Evolutionary conservation across 2,329 filamentous ascomycete genomes (phyloP).

Genomic region (Colletotrichum chlorophyti): DNA sequence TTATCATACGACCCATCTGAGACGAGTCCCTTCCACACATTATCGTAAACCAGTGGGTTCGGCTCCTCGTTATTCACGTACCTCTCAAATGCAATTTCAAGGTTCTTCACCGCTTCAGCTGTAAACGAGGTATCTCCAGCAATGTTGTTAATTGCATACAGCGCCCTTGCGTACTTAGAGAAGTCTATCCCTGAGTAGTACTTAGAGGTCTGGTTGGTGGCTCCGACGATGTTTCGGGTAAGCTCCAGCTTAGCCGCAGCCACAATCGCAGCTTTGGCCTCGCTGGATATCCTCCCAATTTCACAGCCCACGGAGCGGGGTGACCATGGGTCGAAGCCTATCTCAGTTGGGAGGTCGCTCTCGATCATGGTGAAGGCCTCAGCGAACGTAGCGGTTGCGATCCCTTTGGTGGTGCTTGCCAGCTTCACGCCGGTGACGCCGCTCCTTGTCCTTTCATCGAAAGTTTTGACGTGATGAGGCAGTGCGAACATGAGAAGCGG

Average conservation of each 20-base stretch:
- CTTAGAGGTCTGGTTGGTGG: constrained; percentile 76
- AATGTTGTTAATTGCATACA: constrained; percentile 64
- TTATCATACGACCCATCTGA: constrained; percentile 71
- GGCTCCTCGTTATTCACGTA: constrained; percentile 68
- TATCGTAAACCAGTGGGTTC: constrained; percentile 62
- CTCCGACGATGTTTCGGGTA: constrained; percentile 67
- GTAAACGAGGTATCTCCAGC: constrained; percentile 60
- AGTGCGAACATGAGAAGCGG: constrained; percentile 80
- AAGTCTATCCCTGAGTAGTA: constrained; percentile 82
- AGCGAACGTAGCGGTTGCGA: constrained; percentile 71
- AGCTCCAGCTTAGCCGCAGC: constrained; percentile 69
- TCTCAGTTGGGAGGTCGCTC: constrained; percentile 65
- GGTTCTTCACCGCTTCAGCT: constrained; percentile 55
- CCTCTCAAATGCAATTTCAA: constrained; percentile 65
- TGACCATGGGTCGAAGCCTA: constrained; percentile 60
- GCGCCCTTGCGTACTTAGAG: constrained; percentile 71
- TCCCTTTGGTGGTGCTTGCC: constrained; percentile 79
- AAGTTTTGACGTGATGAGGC: constrained; percentile 77
- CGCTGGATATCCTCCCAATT: constrained; percentile 47
- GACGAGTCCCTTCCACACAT: constrained; percentile 74
- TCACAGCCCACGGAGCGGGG: constrained; percentile 64
- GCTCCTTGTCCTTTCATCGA: constrained; percentile 59
- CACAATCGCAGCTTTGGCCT: constrained; percentile 59
- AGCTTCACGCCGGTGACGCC: constrained; percentile 61
- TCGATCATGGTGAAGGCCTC: constrained; percentile 77